Conservation (phyloP, 208 protist species). For the Entamoeba nuttalli region DNA sequence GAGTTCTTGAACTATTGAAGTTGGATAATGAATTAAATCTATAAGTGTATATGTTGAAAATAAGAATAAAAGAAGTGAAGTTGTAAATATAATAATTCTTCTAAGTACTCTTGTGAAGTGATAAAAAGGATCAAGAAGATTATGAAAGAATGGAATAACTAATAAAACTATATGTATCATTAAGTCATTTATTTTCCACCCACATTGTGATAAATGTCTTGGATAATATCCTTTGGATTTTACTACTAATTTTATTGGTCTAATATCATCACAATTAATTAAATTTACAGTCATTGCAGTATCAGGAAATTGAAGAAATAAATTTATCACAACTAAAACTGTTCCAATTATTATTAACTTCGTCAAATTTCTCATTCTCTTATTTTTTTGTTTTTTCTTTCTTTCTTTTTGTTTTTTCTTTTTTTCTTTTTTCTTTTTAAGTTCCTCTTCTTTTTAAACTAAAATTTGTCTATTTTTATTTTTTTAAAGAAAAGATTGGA, state of each 20-base stretch:
- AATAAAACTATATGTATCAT: not conserved
- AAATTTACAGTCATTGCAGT: not conserved
- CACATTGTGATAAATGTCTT: not conserved
- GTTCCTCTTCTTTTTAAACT: too few species aligned
- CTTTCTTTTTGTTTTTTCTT: too few species aligned
- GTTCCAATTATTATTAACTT: not conserved
- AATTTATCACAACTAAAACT: not conserved
- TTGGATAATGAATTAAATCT: not conserved
- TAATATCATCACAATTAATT: not conserved
- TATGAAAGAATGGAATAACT: not conserved
- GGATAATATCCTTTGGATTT: not conserved
- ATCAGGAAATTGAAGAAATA: not conserved
- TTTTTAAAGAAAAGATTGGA: too few species aligned
- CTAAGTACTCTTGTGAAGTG: not conserved
- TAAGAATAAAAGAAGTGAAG: not conserved
- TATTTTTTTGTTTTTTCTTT: not conserved
- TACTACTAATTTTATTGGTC: not conserved
- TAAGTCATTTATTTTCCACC: not conserved
- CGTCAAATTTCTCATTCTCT: not conserved
- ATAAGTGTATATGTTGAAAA: not conserved
- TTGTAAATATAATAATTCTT: not conserved
- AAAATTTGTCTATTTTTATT: too few species aligned
- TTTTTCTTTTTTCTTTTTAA: too few species aligned
- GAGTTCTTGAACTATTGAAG: not conserved
- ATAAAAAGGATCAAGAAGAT: not conserved